Evolutionary conservation across 1,139 yeast species (phyloP), one percentile per base, ranked within the genome.

Genomic region (Hanseniaspora gamundiae): DNA sequence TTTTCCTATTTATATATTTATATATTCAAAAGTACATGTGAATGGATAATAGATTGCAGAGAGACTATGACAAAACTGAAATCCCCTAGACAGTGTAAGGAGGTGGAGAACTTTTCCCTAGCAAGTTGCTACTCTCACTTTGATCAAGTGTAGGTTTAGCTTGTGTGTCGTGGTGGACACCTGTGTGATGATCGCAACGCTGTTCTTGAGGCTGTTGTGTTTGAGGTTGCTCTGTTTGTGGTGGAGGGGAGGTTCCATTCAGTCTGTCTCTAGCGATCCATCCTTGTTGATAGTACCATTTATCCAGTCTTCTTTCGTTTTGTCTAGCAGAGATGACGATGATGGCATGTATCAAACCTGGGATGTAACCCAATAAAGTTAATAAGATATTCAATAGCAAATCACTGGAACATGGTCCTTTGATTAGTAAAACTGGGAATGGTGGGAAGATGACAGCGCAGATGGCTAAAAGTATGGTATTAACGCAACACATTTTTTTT

Each of bases 321-420:
- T 27, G 20, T 28, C 49, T 38, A 57, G 52, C 47, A 4, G 56
- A 51, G n/a, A 60, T 52, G 42, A 52, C 76, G 56, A 78, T 80
- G 61, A 78, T 72, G 44, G 76, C 69, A 57, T 80, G 87, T 41
- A 80, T 56, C 47, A 80, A 66, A n/a, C 95, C 96, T 0, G 96
- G 96, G 45, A 87, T 58, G 61, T 74, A 80, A 2, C 95, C 95
- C 44, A 88, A 67, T 45, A 80, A 53, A 58, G 93, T 82, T 42
- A 88, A 70, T 22, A 85, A 72, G 41, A 86, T 68, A 62, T 87
- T 88, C 55, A 88, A 77, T 62, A 80, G 69, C 51, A 81, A 49
- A 44, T 60, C 64, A 19, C 54, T 47, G 3, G 64, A 60, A 41
- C 51, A 58, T 13, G 52, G 40, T 8, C 65, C 65, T 26, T 62